Evolutionary conservation across 495 filamentous ascomycete species (phyloP).

Genomic region (Penicillium odoratum): DNA sequence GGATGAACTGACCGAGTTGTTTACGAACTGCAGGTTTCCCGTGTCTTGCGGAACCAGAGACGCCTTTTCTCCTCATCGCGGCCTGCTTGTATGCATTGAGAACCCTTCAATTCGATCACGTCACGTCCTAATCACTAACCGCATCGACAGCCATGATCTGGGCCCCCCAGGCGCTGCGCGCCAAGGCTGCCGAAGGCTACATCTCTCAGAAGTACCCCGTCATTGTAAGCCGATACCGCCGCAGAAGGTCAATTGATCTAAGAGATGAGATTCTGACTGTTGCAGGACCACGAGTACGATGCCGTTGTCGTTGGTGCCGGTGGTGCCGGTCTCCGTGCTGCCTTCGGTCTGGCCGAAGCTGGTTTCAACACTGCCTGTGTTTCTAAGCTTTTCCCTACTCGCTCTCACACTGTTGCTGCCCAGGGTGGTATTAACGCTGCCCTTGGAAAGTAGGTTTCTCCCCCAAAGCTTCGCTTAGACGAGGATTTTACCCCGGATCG

Average conservation of each 20-base stretch:
- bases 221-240: slow-evolving; percentile 63
- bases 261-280: slow-evolving; percentile 24
- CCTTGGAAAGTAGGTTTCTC: slow-evolving; percentile 69
- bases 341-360: slow-evolving; percentile 94
- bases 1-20: slow-evolving; percentile 25
- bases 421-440: slow-evolving; percentile 85
- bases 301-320: slow-evolving; percentile 94
- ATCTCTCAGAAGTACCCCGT: slow-evolving; percentile 86
- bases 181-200: slow-evolving; percentile 84
- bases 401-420: slow-evolving; percentile 93
- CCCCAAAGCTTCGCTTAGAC: neutral
- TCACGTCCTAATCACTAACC: slow-evolving; percentile 29
- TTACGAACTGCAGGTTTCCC: slow-evolving; percentile 40
- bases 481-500: neutral
- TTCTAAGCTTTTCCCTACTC: slow-evolving; percentile 95
- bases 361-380: slow-evolving; percentile 98
- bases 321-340: slow-evolving; percentile 89
- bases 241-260: neutral
- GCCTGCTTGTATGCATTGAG: slow-evolving; percentile 65
- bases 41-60: slow-evolving; percentile 52
- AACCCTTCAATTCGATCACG: slow-evolving; percentile 8
- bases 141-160: slow-evolving; percentile 68
- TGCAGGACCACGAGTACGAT: slow-evolving; percentile 75
- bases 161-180: slow-evolving; percentile 77
- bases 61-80: slow-evolving; percentile 84